Evolutionary conservation across 345 rosid species (phyloP), one percentile per base, ranked within the genome.

Genomic region (Triadica sebifera): DNA sequence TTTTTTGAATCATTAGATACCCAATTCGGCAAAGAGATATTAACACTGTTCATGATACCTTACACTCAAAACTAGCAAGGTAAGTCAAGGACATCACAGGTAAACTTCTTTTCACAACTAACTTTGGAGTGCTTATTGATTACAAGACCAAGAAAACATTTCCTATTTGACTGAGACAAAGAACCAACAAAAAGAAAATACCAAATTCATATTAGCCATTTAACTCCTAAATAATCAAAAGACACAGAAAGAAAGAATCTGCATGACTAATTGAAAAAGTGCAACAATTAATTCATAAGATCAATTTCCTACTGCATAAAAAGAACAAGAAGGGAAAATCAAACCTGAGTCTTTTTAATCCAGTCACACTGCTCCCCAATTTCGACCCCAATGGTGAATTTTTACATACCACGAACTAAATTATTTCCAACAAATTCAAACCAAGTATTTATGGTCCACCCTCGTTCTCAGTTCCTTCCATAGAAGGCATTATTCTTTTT

Each of bases 271-370:
- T 47, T 24, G 51, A 52, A 51, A 13, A 15, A 7, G 12, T n/a
- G n/a, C n/a, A n/a, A 17, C 10, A 56, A 45, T 19, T 57, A 57
- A 8, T 22, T 22, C 37, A 22, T 22, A 57, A 22, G 62, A 20
- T 8, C 37, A 20, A 20, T 6, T 15, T 22, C 43, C 10, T n/a
- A 37, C n/a, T 20, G 13, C 37, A 10, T 71, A 45, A 71, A 51
- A 51, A 56, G 9, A 39, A 45, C 15, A 51, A 34, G 57, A 41
- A 52, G 37, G 57, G 71, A 24, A 67, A 74, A 77, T 61, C 41
- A 69, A 58, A 88, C 98, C 95, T 88, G 94, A 78, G 82, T 83
- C 80, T 92, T 87, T 83, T 70, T 80, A 50, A 90, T 73, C 97
- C 97, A 94, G 79, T 90, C 90, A 20, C 15, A 75, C 55, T 86